These are phyloP conservation scores for Lagenidium sp. DNA, from an alignment of 352 stramenopile species.

Conservation along the genomic window DNA sequence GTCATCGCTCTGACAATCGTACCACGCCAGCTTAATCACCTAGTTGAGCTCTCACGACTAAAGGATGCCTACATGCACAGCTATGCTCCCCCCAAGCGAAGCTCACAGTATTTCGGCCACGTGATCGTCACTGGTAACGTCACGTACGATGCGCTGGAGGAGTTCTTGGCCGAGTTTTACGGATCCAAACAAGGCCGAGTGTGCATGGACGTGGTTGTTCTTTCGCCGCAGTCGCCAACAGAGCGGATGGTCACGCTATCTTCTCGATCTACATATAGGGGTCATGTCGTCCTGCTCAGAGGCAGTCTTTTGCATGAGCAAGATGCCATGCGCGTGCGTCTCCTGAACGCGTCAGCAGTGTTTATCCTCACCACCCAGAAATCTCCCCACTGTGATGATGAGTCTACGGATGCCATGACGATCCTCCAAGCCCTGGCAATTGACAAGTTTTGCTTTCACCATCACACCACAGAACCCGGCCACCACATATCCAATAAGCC, in stretches of 20 bases:
- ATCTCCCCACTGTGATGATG: slow-evolving; percentile 20
- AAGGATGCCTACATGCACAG: slow-evolving; percentile 12
- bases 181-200: slow-evolving; percentile 24
- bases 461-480: slow-evolving; percentile 12
- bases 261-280: slow-evolving; percentile 50
- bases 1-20: slow-evolving; percentile 6
- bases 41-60: background rate
- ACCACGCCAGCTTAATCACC: background rate
- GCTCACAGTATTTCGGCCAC: slow-evolving; percentile 22
- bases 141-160: slow-evolving; percentile 16
- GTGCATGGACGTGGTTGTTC: slow-evolving; percentile 37
- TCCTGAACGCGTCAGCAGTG: slow-evolving; percentile 32
- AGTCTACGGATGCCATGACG: slow-evolving; percentile 35
- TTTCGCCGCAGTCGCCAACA: slow-evolving; percentile 23
- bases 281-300: too few relatives aligned
- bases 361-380: slow-evolving; percentile 50
- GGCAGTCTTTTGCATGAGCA: slow-evolving; percentile 40
- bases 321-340: slow-evolving; percentile 32
- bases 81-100: slow-evolving; percentile 22
- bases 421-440: slow-evolving; percentile 44
- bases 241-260: slow-evolving; percentile 24
- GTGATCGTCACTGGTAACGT: slow-evolving; percentile 18
- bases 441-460: slow-evolving; percentile 37
- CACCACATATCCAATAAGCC: too few relatives aligned
- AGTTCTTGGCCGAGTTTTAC: slow-evolving; percentile 45